Percentiles rank a stretch among this genome's conserved stretches.
Evolutionary conservation across 805 yeast genomes (phyloP).

Genomic region (Candida succiphila): DNA sequence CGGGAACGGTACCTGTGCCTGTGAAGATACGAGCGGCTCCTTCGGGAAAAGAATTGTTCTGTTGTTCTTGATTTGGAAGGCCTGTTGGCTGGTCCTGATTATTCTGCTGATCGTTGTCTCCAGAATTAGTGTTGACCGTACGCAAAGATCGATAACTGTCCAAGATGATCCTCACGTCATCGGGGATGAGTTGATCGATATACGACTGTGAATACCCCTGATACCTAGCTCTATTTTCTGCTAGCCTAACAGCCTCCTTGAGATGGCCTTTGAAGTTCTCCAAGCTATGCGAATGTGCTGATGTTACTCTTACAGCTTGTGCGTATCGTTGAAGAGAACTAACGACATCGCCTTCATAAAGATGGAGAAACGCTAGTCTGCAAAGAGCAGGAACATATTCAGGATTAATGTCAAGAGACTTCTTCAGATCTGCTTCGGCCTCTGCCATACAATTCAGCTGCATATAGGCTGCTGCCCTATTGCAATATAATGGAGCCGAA

Average conservation of each 20-base stretch:
- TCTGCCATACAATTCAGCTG: slow-evolving; percentile 23
- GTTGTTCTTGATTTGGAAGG: too few relatives aligned
- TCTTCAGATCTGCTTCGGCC: slow-evolving; percentile 25
- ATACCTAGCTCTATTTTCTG: slow-evolving; percentile 20
- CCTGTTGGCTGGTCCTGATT: too few relatives aligned
- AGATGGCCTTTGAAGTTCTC: slow-evolving; percentile 16
- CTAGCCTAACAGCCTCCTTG: slow-evolving; percentile 16
- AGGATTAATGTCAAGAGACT: slow-evolving; percentile 22
- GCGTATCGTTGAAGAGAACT: slow-evolving; percentile 27
- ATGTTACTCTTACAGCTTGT: slow-evolving; percentile 19
- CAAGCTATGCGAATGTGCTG: slow-evolving; percentile 9
- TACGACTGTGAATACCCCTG: slow-evolving; percentile 22
- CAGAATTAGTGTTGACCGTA: too few relatives aligned
- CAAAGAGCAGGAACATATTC: slow-evolving; percentile 28
- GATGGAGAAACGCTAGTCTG: slow-evolving; percentile 24
- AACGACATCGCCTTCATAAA: slow-evolving; percentile 26
- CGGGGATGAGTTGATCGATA: slow-evolving; percentile 17
- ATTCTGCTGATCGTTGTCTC: too few relatives aligned
- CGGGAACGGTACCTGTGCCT: too few relatives aligned
- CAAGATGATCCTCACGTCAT: slow-evolving; percentile 11
- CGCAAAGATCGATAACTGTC: slow-evolving; percentile 9
- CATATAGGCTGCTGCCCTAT: slow-evolving; percentile 31
- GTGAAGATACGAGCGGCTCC: too few relatives aligned
- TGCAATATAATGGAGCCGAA: slow-evolving; percentile 24
- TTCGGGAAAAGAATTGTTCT: too few relatives aligned